Evolutionary conservation across 2,329 filamentous ascomycete species (phyloP).

Genomic region (Cladosporium colombiae): DNA sequence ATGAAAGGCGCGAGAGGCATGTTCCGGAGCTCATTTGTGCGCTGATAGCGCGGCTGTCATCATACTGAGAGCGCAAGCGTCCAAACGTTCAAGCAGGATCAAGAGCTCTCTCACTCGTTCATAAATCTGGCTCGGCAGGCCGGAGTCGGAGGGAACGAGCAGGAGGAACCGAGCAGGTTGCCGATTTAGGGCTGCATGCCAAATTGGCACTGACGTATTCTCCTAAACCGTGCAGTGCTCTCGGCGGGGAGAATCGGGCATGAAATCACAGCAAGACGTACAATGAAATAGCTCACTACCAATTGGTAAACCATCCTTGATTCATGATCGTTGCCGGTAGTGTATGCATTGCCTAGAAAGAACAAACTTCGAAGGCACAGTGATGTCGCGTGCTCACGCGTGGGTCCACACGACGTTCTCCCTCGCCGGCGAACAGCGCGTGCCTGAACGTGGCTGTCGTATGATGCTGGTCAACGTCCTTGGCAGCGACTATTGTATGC

Average conservation of each 20-base stretch:
- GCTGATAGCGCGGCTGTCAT: background rate
- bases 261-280: background rate
- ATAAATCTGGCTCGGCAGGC: background rate
- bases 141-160: background rate
- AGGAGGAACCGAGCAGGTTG: slow-evolving; percentile 5
- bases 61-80: background rate
- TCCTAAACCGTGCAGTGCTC: background rate
- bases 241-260: slow-evolving; percentile 1
- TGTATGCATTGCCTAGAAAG: background rate
- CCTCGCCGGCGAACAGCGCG: slow-evolving; percentile 1
- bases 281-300: background rate
- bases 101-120: background rate
- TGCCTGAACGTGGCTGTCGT: slow-evolving; percentile 5
- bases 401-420: background rate
- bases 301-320: background rate
- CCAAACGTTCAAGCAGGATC: background rate
- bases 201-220: slow-evolving; percentile 6
- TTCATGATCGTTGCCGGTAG: background rate
- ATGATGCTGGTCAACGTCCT: background rate
- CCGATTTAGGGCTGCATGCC: slow-evolving; percentile 12
- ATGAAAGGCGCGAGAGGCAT: background rate
- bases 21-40: background rate
- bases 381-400: slow-evolving; percentile 12
- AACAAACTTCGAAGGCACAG: background rate
- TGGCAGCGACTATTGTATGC: background rate